Base-by-base conservation (phyloP, 2,329 filamentous ascomycete species). In the Exophiala sp. region DNA sequence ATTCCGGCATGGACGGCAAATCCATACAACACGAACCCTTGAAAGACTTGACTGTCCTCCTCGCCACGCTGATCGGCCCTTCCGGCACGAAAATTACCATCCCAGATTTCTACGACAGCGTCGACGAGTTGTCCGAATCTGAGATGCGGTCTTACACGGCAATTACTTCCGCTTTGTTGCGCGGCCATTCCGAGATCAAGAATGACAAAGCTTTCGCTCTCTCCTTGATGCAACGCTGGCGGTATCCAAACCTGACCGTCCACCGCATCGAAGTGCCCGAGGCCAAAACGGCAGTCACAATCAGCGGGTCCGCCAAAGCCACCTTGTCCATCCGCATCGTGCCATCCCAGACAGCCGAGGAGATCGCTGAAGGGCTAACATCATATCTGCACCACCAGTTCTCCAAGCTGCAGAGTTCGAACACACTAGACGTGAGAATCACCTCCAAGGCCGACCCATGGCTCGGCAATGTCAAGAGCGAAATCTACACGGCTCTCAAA, bases 1-100 rank as follows among this genome's bases (percentile, higher is more conserved):
- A 99, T 71, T 95, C 90, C 57, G 94, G 94, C 65, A 92, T 99
- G n/a, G 92, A 97, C 65, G 94, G 94, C 36, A 96, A 91, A 57
- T 85, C 82, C 95, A 72, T 83, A 94, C 56, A 67, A 29, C 89
- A 96, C 55, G 94, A 99, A 67, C 89, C 92, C 0, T 76, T 97
- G 7, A 95, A 95, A 38, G 94, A 99, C 68, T 78, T 99, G 1
- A 91, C 95, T 2, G 80, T 88, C 59, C 77, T 97, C 1, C 78
- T 99, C 4, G 84, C 88, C 1, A 91, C 84, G 48, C 78, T 99
- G 36, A 94, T 95, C 50, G 90, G 89, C 0, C 81, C 80, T 0
- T 84, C 87, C 44, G 95, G 95, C 60, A 65, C 61, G 11, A 82
- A 83, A 16, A 85, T 99, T 51, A 85, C 87, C 66, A 87, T 99